Evolutionary conservation across 306 rosid genomes (phyloP).

Genomic region (Cicer judaicum): DNA sequence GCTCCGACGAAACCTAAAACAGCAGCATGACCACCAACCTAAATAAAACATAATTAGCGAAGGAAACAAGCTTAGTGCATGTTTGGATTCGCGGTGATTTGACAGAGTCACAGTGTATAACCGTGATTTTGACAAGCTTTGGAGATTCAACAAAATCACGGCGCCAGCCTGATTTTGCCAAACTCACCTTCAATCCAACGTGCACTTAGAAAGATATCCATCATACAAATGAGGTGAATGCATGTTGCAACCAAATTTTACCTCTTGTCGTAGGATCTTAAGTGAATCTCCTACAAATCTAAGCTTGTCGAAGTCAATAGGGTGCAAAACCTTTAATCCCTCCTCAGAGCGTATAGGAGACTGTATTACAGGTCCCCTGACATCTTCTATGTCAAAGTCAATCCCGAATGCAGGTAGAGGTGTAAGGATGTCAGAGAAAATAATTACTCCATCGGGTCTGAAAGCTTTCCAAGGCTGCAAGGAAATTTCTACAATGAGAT

Average conservation of each 20-base stretch:
- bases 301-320: conserved; percentile 82
- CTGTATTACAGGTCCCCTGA: conserved; percentile 90
- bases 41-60: conserved; percentile 35
- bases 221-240: conserved; percentile 29
- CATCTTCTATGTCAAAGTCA: conserved; percentile 91
- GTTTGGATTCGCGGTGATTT: too few species aligned
- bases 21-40: conserved; percentile 89
- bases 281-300: conserved; percentile 87
- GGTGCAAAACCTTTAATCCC: conserved; percentile 77
- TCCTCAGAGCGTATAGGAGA: conserved; percentile 85
- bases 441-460: conserved; percentile 94
- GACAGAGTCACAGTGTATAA: too few species aligned
- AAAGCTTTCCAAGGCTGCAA: conserved; percentile 99
- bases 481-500: conserved; percentile 98
- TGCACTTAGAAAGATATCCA: neutral
- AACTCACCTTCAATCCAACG: too few species aligned
- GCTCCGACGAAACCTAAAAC: conserved; percentile 99
- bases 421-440: conserved; percentile 95
- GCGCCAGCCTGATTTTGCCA: too few species aligned
- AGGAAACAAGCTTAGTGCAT: neutral
- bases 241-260: conserved; percentile 38
- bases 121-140: too few species aligned
- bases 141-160: too few species aligned
- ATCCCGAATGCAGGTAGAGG: conserved; percentile 96
- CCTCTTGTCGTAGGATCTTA: conserved; percentile 77